phyloP scores from a whole-genome alignment of 805 yeast genomes.

The Lipomyces yamadae region DNA sequence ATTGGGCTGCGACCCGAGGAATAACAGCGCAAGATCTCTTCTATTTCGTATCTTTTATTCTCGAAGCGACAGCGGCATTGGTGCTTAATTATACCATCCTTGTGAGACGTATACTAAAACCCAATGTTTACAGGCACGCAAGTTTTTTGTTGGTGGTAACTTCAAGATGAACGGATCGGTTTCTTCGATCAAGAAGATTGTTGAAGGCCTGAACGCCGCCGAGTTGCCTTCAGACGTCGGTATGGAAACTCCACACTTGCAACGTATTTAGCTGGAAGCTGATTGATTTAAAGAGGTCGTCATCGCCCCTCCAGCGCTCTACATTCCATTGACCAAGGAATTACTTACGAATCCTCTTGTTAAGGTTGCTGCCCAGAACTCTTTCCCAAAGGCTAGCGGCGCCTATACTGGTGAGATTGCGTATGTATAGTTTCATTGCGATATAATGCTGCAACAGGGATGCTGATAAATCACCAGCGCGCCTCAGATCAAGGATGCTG shows the following conservation, averaged over 20 bases:
- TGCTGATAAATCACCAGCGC: conserved; percentile 48
- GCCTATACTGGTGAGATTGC: conserved; percentile 98
- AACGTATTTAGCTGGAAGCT: neutral
- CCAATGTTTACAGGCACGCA: conserved; percentile 63
- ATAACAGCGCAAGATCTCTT: too few relatives aligned
- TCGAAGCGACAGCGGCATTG: neutral
- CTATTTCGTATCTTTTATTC: neutral
- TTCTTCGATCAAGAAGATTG: conserved; percentile 79
- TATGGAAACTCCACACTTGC: conserved; percentile 10
- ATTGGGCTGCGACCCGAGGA: too few relatives aligned
- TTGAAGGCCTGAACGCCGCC: conserved; percentile 80
- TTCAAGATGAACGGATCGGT: conserved; percentile 97
- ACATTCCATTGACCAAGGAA: conserved; percentile 75
- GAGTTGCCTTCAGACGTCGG: conserved; percentile 73
- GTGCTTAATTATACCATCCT: neutral
- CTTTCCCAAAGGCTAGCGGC: conserved; percentile 85
- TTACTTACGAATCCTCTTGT: conserved; percentile 72
- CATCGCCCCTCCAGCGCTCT: conserved; percentile 94
- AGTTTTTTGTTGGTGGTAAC: conserved; percentile 98
- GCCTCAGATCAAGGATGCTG: conserved; percentile 83
- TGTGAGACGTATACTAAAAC: neutral
- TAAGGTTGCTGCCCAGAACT: conserved; percentile 87
- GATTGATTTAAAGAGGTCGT: conserved; percentile 63
- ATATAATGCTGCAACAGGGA: neutral
- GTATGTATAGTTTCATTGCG: conserved; percentile 15